Evolutionary conservation across 2,329 filamentous ascomycete genomes (phyloP), one percentile per base, ranked within the genome.

Genomic region (Cladosporium phlei): DNA sequence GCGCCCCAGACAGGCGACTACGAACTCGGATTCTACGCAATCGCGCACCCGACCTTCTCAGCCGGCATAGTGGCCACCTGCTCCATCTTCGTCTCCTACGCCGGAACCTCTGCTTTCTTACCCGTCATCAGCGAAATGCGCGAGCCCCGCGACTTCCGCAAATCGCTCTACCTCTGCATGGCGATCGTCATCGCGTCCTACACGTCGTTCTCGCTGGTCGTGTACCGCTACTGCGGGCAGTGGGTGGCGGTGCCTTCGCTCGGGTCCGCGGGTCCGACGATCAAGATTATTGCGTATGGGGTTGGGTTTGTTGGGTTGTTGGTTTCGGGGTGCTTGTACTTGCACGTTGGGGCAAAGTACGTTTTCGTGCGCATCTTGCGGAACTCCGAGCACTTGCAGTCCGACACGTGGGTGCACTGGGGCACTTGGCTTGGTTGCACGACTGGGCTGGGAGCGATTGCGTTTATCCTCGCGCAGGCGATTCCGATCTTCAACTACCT

Each of bases 51-150:
- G 0, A 73, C 68, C 16, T 84, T 84, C 57, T 73, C 75, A 0
- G 73, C 71, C 1, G 80, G 77, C 6, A 80, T 83, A 54, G 75
- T 74, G 0, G 76, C 79, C 29, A 70, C 74, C 0, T 70, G 71
- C 2, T 80, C 76, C 2, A 82, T 84, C 51, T 80, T 83, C 63
- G 74, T 77, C 47, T 78, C 77, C 2, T 74, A 72, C 5, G 76
- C 79, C 0, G 77, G 75, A 14, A 82, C 79, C 0, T 76, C 74
- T 0, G 77, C 78, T 2, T 84, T 83, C 56, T 64, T 84, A 2
- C 78, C 79, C 4, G 77, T 85, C 48, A 83, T 84, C 44, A 77
- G 75, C 0, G 82, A 85, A 65, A 85, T 85, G 79, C 69, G 67
- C 32, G 69, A 72, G 22, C 80, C 80, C 0, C 69, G 68, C 16